phyloP scores from a whole-genome alignment of 345 rosid genomes.

The Carallia brachiata region DNA sequence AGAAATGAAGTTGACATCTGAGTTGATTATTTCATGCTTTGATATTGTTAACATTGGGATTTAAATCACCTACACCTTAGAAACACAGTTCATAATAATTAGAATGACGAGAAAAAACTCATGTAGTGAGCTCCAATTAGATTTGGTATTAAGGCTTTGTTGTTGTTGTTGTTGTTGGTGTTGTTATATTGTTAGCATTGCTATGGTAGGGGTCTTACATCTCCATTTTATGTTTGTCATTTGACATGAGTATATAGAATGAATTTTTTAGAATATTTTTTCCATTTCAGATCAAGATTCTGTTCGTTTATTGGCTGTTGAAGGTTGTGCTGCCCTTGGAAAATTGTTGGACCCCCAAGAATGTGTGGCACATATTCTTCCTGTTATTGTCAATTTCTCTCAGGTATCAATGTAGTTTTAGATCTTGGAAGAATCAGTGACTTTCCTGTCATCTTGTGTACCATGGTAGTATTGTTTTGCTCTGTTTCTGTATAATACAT shows the following conservation, averaged over 20 bases:
- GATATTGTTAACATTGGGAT: too few species aligned
- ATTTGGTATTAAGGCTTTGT: too few species aligned
- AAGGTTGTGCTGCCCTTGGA: constrained; percentile 97
- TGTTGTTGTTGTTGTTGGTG: too few species aligned
- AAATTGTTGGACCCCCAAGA: constrained; percentile 92
- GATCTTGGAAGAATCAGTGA: neutral
- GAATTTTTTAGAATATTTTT: neutral
- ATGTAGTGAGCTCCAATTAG: too few species aligned
- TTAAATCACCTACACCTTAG: too few species aligned
- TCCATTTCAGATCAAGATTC: constrained; percentile 84
- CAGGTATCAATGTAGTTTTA: constrained; percentile 48
- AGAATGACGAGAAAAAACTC: too few species aligned
- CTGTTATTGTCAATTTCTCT: constrained; percentile 89
- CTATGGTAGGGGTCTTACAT: neutral
- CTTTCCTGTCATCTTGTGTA: neutral
- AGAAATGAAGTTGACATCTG: neutral
- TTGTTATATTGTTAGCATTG: too few species aligned
- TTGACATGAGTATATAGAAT: neutral
- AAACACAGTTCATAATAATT: too few species aligned
- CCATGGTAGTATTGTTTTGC: neutral
- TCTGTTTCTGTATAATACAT: neutral
- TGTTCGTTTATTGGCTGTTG: constrained; percentile 90
- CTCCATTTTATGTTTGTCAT: neutral
- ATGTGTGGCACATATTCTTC: constrained; percentile 82
- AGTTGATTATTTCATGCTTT: too few species aligned